Conservation (phyloP, 176 grass and related monocot genomes). For the Triticum urartu region DNA sequence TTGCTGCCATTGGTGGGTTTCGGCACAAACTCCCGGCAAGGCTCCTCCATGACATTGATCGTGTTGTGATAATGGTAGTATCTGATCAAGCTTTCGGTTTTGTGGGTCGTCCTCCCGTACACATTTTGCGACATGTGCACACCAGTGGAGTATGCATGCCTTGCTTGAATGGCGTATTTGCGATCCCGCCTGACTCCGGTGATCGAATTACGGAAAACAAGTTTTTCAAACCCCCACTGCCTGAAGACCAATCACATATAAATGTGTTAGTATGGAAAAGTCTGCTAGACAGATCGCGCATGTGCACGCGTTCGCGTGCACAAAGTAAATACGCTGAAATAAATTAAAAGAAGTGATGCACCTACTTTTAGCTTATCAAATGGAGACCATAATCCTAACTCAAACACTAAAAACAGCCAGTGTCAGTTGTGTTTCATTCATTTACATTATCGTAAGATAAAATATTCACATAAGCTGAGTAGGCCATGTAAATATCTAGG, state of each 20-base stretch:
- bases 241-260: slow-evolving; percentile 25
- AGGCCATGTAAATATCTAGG: not conserved
- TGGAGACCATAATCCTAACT: not conserved
- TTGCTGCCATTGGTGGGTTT: slow-evolving; percentile 33
- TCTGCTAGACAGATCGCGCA: not conserved
- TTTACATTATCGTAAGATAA: not conserved
- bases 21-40: slow-evolving; percentile 42
- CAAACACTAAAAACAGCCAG: not conserved
- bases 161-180: slow-evolving; percentile 83
- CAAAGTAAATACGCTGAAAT: not conserved
- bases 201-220: slow-evolving; percentile 67
- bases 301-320: not conserved
- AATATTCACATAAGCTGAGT: not conserved
- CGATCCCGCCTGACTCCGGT: slow-evolving; percentile 64
- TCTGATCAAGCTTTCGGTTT: slow-evolving; percentile 73
- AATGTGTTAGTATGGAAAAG: not conserved
- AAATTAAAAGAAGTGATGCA: not conserved
- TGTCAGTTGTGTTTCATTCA: not conserved
- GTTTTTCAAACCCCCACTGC: slow-evolving; percentile 88
- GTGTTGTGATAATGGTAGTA: slow-evolving; percentile 93
- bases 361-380: not conserved
- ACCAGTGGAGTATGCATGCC: slow-evolving; percentile 64
- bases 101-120: slow-evolving; percentile 53
- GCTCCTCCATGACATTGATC: slow-evolving; percentile 60
- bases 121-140: slow-evolving; percentile 91